Percentiles rank a stretch among this genome's conserved stretches.
phyloP scores from a whole-genome alignment of 2,329 filamentous ascomycete species.

The Cladobotryum protrusum region DNA sequence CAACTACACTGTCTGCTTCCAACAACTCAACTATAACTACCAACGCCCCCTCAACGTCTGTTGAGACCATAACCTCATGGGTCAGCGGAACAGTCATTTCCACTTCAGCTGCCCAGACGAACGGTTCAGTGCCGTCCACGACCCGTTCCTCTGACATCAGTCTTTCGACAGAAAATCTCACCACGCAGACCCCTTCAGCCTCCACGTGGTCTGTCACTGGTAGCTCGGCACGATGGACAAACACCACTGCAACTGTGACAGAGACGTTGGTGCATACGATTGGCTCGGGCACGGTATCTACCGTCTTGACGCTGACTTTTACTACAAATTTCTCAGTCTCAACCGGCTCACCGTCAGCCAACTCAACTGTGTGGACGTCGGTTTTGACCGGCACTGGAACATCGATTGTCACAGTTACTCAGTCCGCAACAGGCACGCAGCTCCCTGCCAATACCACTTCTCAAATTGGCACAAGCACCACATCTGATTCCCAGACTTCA shows the following conservation, averaged over 20 bases:
- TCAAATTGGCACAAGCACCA: neutral
- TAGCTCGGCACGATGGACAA: slow-evolving; percentile 3
- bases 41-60: neutral
- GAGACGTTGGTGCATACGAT: slow-evolving; percentile 2
- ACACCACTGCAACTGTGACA: slow-evolving; percentile 4
- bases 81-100: neutral
- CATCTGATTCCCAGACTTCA: neutral
- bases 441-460: slow-evolving; percentile 7
- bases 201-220: slow-evolving; percentile 1
- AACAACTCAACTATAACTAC: neutral
- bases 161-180: neutral
- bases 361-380: neutral
- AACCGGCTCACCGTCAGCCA: neutral
- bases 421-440: slow-evolving; percentile 1
- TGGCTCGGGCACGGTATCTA: neutral
- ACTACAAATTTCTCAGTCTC: slow-evolving; percentile 2
- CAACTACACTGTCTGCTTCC: neutral
- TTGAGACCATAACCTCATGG: neutral
- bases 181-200: slow-evolving; percentile 1
- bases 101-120: neutral
- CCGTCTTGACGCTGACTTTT: neutral
- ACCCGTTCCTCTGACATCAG: neutral
- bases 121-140: neutral
- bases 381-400: slow-evolving; percentile 1
- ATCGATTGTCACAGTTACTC: neutral